These are phyloP conservation scores for Iodosphaeria phyllophila DNA, from an alignment of 2,329 filamentous ascomycete genomes.

Conservation along the genomic window DNA sequence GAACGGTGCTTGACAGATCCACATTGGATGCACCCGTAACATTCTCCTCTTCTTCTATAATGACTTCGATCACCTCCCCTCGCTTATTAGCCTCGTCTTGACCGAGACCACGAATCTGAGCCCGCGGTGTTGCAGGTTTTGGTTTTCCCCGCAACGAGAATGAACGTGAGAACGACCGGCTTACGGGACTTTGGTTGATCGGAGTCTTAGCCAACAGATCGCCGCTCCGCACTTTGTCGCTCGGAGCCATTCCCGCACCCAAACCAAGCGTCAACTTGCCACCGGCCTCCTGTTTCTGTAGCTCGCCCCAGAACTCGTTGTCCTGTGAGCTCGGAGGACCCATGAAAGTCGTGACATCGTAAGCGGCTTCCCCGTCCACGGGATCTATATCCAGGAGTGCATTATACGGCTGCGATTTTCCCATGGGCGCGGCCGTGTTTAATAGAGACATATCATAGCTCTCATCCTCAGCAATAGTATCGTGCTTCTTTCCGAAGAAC, in stretches of 20 bases:
- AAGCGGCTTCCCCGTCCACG: constrained; percentile 13
- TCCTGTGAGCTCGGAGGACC: constrained; percentile 26
- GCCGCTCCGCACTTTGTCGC: constrained; percentile 25
- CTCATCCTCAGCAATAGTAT: constrained; percentile 14
- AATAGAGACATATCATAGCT: constrained; percentile 14
- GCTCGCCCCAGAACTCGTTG: constrained; percentile 21
- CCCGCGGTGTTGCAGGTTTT: constrained; percentile 8
- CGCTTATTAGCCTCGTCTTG: constrained; percentile 40
- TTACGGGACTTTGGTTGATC: constrained; percentile 13
- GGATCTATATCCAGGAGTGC: constrained; percentile 7
- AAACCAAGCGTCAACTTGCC: constrained; percentile 39
- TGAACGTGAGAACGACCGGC: constrained; percentile 19
- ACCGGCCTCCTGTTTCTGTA: constrained; percentile 32
- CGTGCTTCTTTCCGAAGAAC: constrained; percentile 7
- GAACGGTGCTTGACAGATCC: constrained; percentile 31
- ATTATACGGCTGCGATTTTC: constrained; percentile 13
- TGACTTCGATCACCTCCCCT: constrained; percentile 40
- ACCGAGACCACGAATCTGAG: constrained; percentile 28
- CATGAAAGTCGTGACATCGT: constrained; percentile 26
- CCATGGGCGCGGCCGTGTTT: constrained; percentile 10
- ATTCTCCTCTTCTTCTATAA: constrained; percentile 31
- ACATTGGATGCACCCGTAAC: constrained; percentile 21
- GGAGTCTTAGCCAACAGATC: constrained; percentile 25
- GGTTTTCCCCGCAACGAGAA: constrained; percentile 18
- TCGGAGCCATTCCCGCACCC: constrained; percentile 31